Conservation (phyloP, 1,284 basidiomycete genomes). For the Taiwanofungus camphoratus region DNA sequence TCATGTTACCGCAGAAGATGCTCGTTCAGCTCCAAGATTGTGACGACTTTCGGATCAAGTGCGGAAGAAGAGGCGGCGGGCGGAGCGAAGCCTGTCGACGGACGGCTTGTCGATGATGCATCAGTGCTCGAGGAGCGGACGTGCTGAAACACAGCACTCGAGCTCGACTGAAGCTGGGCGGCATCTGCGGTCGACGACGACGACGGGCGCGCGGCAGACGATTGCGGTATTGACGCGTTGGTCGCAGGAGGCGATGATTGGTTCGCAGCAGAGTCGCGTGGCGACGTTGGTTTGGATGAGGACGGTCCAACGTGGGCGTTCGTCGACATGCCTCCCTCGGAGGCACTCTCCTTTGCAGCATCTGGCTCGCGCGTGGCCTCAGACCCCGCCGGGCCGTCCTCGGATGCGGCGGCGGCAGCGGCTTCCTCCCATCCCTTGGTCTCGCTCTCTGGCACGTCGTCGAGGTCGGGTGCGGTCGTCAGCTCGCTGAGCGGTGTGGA, state of each 20-base stretch:
- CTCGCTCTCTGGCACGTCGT: conserved; percentile 9
- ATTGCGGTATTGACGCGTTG: too few species aligned
- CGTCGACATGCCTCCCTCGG: not conserved
- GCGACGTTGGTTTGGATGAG: not conserved
- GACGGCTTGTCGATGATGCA: too few species aligned
- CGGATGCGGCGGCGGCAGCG: not conserved
- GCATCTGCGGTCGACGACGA: too few species aligned
- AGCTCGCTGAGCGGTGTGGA: conserved; percentile 68
- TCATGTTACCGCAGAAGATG: conserved; percentile 56
- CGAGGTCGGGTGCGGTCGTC: conserved; percentile 48
- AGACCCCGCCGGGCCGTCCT: conserved; percentile 1
- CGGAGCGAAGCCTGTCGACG: too few species aligned
- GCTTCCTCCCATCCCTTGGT: conserved; percentile 7
- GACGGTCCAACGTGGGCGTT: not conserved
- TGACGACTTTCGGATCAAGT: conserved; percentile 46
- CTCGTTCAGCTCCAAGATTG: conserved; percentile 58
- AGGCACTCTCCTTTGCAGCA: not conserved
- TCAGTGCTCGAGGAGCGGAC: too few species aligned
- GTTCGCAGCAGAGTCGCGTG: too few species aligned
- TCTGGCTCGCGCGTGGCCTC: conserved; percentile 3
- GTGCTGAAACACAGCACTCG: too few species aligned
- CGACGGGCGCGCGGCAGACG: too few species aligned
- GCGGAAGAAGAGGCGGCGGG: conserved; percentile 6
- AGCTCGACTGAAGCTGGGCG: too few species aligned
- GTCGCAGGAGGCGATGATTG: too few species aligned